Evolutionary conservation across 2,329 filamentous ascomycete genomes (phyloP), one percentile per base, ranked within the genome.

Genomic region (Colletotrichum abscissum): DNA sequence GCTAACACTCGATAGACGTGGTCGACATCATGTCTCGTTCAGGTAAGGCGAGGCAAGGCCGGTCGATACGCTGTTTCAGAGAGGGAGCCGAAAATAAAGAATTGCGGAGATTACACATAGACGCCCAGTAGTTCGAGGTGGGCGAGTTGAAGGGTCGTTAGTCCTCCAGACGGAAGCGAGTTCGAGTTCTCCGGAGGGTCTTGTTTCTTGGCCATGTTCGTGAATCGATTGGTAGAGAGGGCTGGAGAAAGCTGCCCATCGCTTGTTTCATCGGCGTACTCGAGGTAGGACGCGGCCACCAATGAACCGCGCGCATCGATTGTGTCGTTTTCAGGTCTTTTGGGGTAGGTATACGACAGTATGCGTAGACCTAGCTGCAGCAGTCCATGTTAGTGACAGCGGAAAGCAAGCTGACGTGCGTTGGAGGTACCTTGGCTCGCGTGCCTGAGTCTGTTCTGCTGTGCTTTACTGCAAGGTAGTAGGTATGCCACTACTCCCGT

Each of bases 291-390:
- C 55, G 70, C 59, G 46, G 42, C 67, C 66, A 49, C 70, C 70
- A 73, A 70, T 73, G 70, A 73, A 67, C 67, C 67, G 67, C 70
- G 70, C 60, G 67, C 55, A 73, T 55, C 28, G n/a, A 60, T 60
- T 33, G 59, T 56, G 66, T 64, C 59, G 3, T 14, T 42, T 28
- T 26, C 46, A 52, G 42, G 58, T 49, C 49, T 35, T 35, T 63
- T 58, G 69, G 42, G 22, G 30, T 12, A n/a, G 22, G 30, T 30
- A 57, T 22, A 28, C 42, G 49, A 46, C 42, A 62, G 49, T 49
- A 35, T 35, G 3, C 33, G 33, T 12, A 35, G 11, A 35, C 33
- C 49, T 1, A 16, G 24, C 22, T 24, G 8, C 35, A 59, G 38
- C 19, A 68, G 33, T 35, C 22, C 42, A 16, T 28, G 5, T 24